These are phyloP conservation scores for Chlorella sp. DNA, from an alignment of 139 green algal genomes.

Conservation along the genomic window DNA sequence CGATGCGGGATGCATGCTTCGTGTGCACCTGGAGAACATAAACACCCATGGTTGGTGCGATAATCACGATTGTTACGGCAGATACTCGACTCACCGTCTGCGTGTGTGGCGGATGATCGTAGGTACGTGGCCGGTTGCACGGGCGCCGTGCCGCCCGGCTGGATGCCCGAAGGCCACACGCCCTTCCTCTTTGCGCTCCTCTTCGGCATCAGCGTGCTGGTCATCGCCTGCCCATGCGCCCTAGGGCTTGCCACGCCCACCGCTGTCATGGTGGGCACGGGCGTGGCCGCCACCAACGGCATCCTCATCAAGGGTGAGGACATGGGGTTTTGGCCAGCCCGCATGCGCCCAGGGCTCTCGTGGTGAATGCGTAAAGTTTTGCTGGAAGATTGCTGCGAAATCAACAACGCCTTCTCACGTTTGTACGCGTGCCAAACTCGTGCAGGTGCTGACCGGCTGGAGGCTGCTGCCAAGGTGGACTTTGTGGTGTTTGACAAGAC, in stretches of 20 bases:
- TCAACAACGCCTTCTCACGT: too few species aligned
- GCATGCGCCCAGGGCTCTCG: too few species aligned
- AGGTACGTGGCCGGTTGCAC: conserved; percentile 25
- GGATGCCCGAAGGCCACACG: conserved; percentile 74
- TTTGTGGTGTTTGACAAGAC: conserved; percentile 94
- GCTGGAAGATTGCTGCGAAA: too few species aligned
- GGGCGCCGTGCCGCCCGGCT: conserved; percentile 34
- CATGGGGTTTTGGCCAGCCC: too few species aligned
- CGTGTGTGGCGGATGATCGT: too few species aligned
- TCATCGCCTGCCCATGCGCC: conserved; percentile 97
- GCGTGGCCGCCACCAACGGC: conserved; percentile 68
- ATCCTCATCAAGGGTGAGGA: conserved; percentile 95
- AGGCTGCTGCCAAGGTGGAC: conserved; percentile 50
- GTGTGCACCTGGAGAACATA: too few species aligned
- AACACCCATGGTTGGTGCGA: too few species aligned
- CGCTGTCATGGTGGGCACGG: conserved; percentile 95
- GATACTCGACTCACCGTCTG: too few species aligned
- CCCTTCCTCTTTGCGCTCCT: conserved; percentile 89
- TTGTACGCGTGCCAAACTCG: too few species aligned
- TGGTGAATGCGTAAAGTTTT: too few species aligned
- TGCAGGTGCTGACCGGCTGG: conserved; percentile 35
- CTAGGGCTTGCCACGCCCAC: conserved; percentile 95
- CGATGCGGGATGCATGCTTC: too few species aligned
- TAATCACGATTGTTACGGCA: too few species aligned
- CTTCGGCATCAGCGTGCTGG: conserved; percentile 89